Base-by-base conservation (phyloP, 345 rosid species). In the Dimocarpus longan region DNA sequence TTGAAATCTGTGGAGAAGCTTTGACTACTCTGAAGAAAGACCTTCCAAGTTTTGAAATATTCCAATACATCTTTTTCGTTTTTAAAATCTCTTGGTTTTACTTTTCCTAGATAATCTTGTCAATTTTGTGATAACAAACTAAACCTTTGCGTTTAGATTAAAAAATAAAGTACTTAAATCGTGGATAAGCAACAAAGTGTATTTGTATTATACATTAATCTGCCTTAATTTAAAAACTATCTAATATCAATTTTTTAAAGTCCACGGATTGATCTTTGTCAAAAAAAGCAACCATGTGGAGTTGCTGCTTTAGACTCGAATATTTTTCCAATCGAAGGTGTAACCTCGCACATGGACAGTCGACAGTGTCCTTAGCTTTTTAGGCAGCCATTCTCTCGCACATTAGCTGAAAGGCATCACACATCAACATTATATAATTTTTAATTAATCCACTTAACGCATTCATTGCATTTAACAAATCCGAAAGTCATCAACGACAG, bases 1-100 rank as follows among this genome's bases (percentile, higher is more conserved):
- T 74, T 1, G 28, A 46, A 57, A 32, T 5, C 62, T 8, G 16
- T 16, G 21, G 42, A 8, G 24, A 9, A 42, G 10, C 21, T 64
- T 75, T 65, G 71, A 75, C 71, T 8, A 66, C 63, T 66, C 65
- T 66, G 18, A 5, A 68, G 11, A 68, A 40, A 68, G 71, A n/a
- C 16, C 6, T 28, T 26, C n/a, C 19, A 24, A 11, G 44, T 74
- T 63, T 62, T 71, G 4, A 62, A 32, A 21, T 42, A 21, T 6
- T 39, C 50, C 4, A 7, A 11, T 22, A 15, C 42, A 42, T 74
- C 24, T 19, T 57, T 6, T 50, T 39, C 43, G 40, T 73, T 59
- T 10, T 52, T 52, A 46, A 46, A 46, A 46, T 7, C 52, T 7
- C 16, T 19, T 1, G 6, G 67, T 64, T 64, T 46, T 46, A 52